Conservation (phyloP, 2,329 filamentous ascomycete species). For the Colletotrichum tabaci region DNA sequence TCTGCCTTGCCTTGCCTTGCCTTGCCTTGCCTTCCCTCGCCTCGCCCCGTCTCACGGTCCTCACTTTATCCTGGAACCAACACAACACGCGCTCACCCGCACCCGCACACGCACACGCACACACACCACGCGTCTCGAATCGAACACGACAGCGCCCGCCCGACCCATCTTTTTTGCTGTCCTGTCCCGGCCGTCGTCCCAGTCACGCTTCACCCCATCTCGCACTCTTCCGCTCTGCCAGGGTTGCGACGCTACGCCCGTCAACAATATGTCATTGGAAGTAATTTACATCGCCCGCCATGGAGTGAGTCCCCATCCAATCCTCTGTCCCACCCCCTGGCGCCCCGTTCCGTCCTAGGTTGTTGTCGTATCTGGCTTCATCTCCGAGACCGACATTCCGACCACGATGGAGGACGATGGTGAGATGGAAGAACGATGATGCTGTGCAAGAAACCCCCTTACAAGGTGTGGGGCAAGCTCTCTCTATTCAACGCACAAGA, state of each 20-base stretch:
- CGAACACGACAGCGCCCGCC: slow-evolving; percentile 7
- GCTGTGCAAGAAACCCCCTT: not conserved
- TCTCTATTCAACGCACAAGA: not conserved
- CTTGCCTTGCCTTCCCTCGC: not conserved
- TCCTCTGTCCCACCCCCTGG: not conserved
- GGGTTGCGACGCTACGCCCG: slow-evolving; percentile 17
- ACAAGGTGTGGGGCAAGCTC: not conserved
- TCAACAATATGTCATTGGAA: slow-evolving; percentile 72
- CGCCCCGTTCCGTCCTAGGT: slow-evolving; percentile 29
- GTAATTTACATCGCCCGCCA: slow-evolving; percentile 83
- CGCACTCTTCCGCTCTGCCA: not conserved
- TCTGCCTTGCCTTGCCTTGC: not conserved
- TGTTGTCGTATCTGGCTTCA: slow-evolving; percentile 31
- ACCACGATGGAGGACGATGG: not conserved
- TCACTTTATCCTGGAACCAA: slow-evolving; percentile 11
- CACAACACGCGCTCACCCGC: not conserved
- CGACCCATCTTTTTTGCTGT: slow-evolving; percentile 22
- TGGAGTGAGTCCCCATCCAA: slow-evolving; percentile 70
- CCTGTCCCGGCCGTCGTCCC: not conserved
- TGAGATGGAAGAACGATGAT: not conserved
- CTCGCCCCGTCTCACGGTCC: slow-evolving; percentile 8
- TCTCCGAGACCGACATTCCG: slow-evolving; percentile 34
- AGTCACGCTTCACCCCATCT: not conserved
- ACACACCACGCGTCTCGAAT: not conserved
- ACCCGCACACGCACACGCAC: not conserved